Evolutionary conservation across 164 flowering plant genomes (phyloP).

Genomic region (Akebia trifoliata): DNA sequence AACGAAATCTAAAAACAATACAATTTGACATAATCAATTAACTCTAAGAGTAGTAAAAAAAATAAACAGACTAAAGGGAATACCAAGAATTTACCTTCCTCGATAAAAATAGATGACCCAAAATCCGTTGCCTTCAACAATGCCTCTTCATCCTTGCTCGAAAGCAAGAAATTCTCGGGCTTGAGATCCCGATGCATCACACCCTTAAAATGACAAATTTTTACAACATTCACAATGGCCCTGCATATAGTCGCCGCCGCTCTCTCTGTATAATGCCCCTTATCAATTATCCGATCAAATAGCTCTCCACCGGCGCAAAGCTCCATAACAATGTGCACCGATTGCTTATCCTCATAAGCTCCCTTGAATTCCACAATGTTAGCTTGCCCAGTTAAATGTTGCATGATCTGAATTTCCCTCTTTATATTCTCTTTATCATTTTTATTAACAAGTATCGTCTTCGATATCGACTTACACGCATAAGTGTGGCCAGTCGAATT

Average conservation of each 20-base stretch:
- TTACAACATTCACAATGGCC: conserved; percentile 74
- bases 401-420: conserved; percentile 91
- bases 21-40: neutral
- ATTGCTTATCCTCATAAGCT: conserved; percentile 80
- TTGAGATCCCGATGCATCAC: conserved; percentile 88
- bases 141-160: neutral
- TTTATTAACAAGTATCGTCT: conserved; percentile 65
- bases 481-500: conserved; percentile 48
- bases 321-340: conserved; percentile 90
- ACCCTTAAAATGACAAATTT: conserved; percentile 92
- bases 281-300: conserved; percentile 84
- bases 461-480: conserved; percentile 87
- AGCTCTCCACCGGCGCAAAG: conserved; percentile 93
- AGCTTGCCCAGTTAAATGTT: conserved; percentile 85
- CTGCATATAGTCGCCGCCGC: conserved; percentile 79
- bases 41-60: neutral
- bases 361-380: conserved; percentile 92
- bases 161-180: conserved; percentile 3
- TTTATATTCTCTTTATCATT: conserved; percentile 82
- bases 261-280: conserved; percentile 80
- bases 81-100: neutral
- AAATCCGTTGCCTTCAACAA: conserved; percentile 1
- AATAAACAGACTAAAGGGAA: neutral
- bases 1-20: no score
- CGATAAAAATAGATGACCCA: neutral